phyloP scores from a whole-genome alignment of 805 yeast species.

The Candida pseudoglaebosa region DNA sequence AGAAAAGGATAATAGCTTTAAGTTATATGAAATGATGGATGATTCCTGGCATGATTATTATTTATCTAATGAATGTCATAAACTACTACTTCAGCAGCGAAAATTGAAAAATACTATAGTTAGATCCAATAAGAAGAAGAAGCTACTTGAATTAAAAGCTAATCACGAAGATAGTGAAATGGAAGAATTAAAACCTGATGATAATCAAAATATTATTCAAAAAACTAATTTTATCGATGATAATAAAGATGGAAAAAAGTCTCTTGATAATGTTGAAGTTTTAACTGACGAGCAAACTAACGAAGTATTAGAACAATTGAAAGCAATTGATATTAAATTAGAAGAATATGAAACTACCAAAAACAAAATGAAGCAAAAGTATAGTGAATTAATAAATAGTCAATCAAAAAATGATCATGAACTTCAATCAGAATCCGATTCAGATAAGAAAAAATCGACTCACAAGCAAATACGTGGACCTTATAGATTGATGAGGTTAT shows the following conservation, averaged over 20 bases:
- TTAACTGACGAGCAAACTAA: slow-evolving; percentile 30
- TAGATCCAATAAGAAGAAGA: slow-evolving; percentile 40
- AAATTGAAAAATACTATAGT: slow-evolving; percentile 47
- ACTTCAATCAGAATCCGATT: slow-evolving; percentile 7
- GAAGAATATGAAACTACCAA: slow-evolving; percentile 35
- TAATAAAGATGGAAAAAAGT: slow-evolving; percentile 12
- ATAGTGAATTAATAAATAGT: slow-evolving; percentile 17
- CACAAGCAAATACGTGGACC: slow-evolving; percentile 75
- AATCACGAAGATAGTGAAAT: slow-evolving; percentile 10
- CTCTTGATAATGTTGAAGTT: slow-evolving; percentile 22
- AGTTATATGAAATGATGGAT: slow-evolving; percentile 75
- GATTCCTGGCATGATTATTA: slow-evolving; percentile 74
- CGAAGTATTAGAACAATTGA: slow-evolving; percentile 28
- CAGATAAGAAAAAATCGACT: slow-evolving; percentile 25
- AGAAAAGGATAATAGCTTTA: slow-evolving; percentile 72
- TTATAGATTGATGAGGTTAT: slow-evolving; percentile 70
- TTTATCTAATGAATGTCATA: slow-evolving; percentile 70
- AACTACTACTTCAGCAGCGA: slow-evolving; percentile 55
- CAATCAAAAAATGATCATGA: slow-evolving; percentile 8
- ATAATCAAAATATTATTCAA: neutral
- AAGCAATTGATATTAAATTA: slow-evolving; percentile 33
- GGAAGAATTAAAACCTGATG: slow-evolving; percentile 3
- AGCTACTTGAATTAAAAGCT: slow-evolving; percentile 15
- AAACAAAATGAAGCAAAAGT: slow-evolving; percentile 31
- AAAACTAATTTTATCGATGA: neutral